A percentile compares a stretch with the other conserved stretches of the same genome.
Evolutionary conservation across 495 filamentous ascomycete species (phyloP).

Genomic region (Tetracladium setigerum): DNA sequence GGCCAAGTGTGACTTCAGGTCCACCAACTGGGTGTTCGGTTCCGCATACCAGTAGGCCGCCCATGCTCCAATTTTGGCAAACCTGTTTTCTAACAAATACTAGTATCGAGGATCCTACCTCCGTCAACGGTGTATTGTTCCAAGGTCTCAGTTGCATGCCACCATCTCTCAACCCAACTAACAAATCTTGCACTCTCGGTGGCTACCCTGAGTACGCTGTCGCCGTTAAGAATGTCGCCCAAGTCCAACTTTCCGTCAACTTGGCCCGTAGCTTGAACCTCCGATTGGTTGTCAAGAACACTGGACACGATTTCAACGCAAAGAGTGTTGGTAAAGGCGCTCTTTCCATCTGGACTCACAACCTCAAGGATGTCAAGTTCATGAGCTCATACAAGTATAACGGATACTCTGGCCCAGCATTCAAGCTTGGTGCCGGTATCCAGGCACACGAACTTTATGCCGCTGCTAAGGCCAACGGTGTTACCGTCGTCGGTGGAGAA

Average conservation of each 20-base stretch:
- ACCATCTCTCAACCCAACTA: conserved; percentile 34
- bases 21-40: no score
- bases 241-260: conserved; percentile 55
- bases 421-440: conserved; percentile 46
- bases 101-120: conserved; percentile 34
- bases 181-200: conserved; percentile 46
- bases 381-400: conserved; percentile 16
- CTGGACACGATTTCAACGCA: conserved; percentile 58
- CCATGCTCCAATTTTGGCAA: not conserved
- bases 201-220: conserved; percentile 34
- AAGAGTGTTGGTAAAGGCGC: conserved; percentile 42
- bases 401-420: conserved; percentile 33
- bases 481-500: conserved; percentile 45
- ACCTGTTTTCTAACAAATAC: conserved; percentile 20
- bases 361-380: conserved; percentile 39
- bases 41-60: no score
- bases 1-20: conserved; percentile 7
- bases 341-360: conserved; percentile 57
- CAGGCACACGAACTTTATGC: conserved; percentile 44
- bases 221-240: conserved; percentile 29
- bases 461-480: conserved; percentile 33
- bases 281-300: conserved; percentile 61
- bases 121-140: conserved; percentile 42
- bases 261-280: conserved; percentile 52
- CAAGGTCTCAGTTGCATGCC: conserved; percentile 41